Evolutionary conservation across 2,329 filamentous ascomycete genomes (phyloP), one percentile per base, ranked within the genome.

Genomic region (Neurospora sp.): DNA sequence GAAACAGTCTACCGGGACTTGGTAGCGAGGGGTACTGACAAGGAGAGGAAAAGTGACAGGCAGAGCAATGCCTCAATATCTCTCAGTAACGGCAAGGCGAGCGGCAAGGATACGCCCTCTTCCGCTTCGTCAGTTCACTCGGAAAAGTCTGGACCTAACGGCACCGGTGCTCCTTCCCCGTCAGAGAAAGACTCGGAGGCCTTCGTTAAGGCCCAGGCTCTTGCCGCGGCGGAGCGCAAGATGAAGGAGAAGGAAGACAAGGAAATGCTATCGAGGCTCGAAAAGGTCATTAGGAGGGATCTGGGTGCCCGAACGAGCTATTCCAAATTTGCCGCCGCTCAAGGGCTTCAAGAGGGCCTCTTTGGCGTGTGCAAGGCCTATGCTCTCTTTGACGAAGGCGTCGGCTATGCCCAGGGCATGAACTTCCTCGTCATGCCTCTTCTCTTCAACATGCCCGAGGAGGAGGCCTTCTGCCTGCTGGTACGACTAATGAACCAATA

Each of bases 361-460:
- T 98, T 97, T 80, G 94, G 94, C 43, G 89, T 99, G 42, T 99
- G 96, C 83, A 99, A 98, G 80, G 94, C 96, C 1, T 99, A 99
- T 81, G 96, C 96, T 15, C 84, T 99, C 38, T 98, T 94, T 75
- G 96, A 99, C 77, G 93, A 97, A 77, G 91, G 86, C 8, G 96
- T 99, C 42, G 95, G 96, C 39, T 99, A 99, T 79, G 95, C 96
- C 0, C 96, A 99, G 80, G 96, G 96, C 78, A 97, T 99, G 92
- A 99, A 98, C 78, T 99, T 99, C 77, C 88, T 99, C 71, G 92
- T 93, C 67, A 98, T 98, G 93, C 96, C 96, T 33, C 80, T 99
- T 19, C 84, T 99, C 1, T 97, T 99, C 82, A 98, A 97, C 79
- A 97, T 98, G 94, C 92, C 94, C 2, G 95, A 98, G 81, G 93